These are phyloP conservation scores for Seiridium cupressi DNA, from an alignment of 2,329 filamentous ascomycete genomes.

Conservation along the genomic window DNA sequence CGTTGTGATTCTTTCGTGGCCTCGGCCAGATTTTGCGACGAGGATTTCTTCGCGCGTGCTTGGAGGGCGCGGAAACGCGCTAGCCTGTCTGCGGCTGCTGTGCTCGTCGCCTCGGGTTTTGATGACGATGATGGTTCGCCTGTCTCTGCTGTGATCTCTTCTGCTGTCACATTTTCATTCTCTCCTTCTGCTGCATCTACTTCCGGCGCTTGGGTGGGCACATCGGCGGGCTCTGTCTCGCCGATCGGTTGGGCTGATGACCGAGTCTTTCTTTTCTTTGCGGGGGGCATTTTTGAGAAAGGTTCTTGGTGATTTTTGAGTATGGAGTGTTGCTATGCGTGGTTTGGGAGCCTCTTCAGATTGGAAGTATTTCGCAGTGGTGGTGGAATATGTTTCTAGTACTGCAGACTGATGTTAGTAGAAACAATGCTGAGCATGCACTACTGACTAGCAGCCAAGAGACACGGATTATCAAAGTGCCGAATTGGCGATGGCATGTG, in stretches of 20 bases:
- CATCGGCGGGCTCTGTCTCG: constrained; percentile 15
- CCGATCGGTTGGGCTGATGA: constrained; percentile 17
- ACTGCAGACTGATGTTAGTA: no score
- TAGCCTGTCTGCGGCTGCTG: constrained; percentile 63
- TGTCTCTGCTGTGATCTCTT: background rate
- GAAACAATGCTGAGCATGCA: no score
- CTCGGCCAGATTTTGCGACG: constrained; percentile 76
- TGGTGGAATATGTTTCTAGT: background rate
- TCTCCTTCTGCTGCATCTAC: constrained; percentile 10
- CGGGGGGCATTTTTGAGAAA: constrained; percentile 34
- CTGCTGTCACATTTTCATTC: constrained; percentile 9
- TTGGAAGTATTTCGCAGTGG: background rate
- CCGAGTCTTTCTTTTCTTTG: constrained; percentile 43
- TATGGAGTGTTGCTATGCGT: background rate
- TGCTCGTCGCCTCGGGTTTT: constrained; percentile 12
- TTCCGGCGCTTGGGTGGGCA: constrained; percentile 10
- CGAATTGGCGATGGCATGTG: background rate
- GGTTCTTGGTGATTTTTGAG: background rate
- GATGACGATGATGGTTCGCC: background rate
- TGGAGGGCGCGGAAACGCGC: constrained; percentile 87
- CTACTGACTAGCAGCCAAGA: no score
- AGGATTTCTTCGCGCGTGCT: constrained; percentile 72
- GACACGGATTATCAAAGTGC: no score
- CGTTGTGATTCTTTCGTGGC: constrained; percentile 81
- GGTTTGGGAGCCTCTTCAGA: constrained; percentile 1